Evolutionary conservation across 352 stramenopile genomes (phyloP), one percentile per base, ranked within the genome.

Genomic region (Phytopythium delawarense): DNA sequence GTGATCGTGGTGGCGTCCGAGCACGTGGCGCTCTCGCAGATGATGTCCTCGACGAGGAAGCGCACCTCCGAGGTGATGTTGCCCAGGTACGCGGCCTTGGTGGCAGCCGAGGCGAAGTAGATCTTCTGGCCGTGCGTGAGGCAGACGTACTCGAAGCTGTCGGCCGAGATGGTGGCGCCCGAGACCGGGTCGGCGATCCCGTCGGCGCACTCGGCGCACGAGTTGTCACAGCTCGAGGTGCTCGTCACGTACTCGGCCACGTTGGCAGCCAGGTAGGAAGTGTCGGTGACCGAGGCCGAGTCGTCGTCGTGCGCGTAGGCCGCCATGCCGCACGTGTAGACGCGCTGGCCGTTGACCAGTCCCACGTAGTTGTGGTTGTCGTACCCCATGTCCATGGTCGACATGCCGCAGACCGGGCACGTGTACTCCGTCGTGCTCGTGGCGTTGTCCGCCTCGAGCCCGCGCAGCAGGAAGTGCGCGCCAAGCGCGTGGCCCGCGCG

Each of bases 261-360:
- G 64, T 90, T 92, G 46, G 81, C 79, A 1, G 78, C 82, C 52
- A 92, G 62, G 65, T 91, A 90, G 13, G 81, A 62, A 48, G 79
- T 79, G 66, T 92, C 82, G 8, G 84, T 90, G 58, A 83, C 70
- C 21, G 79, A 56, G 57, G 81, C 83, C 51, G 63, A 63, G 65
- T 87, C 84, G 66, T 78, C 75, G n/a, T 75, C 59, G 61, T 81
- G 83, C 40, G 55, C 66, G 28, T 72, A 67, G 20, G 79, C 57
- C n/a, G 67, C 77, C 85, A 94, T 94, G 53, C 82, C 79, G 67
- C 85, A 94, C 40, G 85, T 80, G 71, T 87, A 91, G 55, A 92
- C 64, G 32, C 65, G 73, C 70, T 94, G 85, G 55, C 80, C 81
- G 60, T 89, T 68, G 18, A 60, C 58, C 18, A 90, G 75, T 50